phyloP scores from a whole-genome alignment of 2,329 filamentous ascomycete genomes.

The Penicillium hesseltinei region DNA sequence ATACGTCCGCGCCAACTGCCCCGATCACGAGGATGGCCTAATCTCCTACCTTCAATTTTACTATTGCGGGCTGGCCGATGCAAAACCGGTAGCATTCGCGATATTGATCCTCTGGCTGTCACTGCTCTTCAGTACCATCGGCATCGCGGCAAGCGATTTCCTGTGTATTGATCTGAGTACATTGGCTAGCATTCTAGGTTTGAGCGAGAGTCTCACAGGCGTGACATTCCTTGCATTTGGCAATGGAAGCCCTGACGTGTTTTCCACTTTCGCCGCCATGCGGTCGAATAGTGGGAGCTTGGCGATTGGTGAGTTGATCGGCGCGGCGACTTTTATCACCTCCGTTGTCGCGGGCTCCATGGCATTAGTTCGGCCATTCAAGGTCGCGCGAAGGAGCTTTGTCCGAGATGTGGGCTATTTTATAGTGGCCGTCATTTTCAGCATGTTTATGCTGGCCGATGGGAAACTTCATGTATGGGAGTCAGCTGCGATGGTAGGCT shows the following conservation, averaged over 20 bases:
- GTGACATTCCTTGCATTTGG: conserved; percentile 96
- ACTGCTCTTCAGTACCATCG: conserved; percentile 91
- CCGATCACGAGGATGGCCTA: conserved; percentile 85
- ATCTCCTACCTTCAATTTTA: conserved; percentile 86
- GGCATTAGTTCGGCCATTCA: conserved; percentile 94
- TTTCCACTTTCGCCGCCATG: conserved; percentile 98
- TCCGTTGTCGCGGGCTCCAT: conserved; percentile 95
- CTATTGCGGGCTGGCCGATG: conserved; percentile 73
- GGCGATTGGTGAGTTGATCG: conserved; percentile 91
- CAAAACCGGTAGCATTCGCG: conserved; percentile 73
- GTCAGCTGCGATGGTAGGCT: conserved; percentile 82
- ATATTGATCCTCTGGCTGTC: conserved; percentile 80
- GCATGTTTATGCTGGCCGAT: conserved; percentile 82
- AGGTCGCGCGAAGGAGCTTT: conserved; percentile 84
- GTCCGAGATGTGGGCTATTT: conserved; percentile 92
- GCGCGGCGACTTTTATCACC: conserved; percentile 93
- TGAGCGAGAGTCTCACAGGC: conserved; percentile 93
- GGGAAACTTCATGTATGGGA: conserved; percentile 85
- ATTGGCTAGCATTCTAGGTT: conserved; percentile 80
- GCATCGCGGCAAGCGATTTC: conserved; percentile 96
- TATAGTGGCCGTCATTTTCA: conserved; percentile 79
- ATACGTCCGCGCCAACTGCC: conserved; percentile 78
- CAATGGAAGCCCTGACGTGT: conserved; percentile 96
- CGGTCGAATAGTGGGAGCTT: conserved; percentile 94
- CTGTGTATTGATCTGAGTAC: conserved; percentile 96